These are phyloP conservation scores for Tylopilus plumbeoviolaceoides DNA, from an alignment of 768 basidiomycete species.

Conservation along the genomic window DNA sequence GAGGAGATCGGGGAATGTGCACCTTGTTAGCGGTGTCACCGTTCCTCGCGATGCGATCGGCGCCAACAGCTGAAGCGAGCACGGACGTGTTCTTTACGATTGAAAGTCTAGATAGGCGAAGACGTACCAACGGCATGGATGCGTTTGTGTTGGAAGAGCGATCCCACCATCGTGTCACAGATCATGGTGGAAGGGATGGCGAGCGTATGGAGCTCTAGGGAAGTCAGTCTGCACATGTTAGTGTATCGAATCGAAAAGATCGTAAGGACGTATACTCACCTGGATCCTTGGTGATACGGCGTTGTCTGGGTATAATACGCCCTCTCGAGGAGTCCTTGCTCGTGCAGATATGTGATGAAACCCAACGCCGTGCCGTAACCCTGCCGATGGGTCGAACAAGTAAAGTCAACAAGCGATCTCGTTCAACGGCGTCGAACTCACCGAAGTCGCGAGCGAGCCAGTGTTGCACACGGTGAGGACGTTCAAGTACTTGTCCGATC, in stretches of 20 bases:
- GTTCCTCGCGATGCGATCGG: conserved; percentile 85
- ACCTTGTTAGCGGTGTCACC: conserved; percentile 98
- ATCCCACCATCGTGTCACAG: conserved; percentile 97
- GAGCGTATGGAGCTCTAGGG: conserved; percentile 82
- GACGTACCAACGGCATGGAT: conserved; percentile 75
- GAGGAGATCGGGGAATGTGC: conserved; percentile 5
- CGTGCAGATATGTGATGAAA: conserved; percentile 85
- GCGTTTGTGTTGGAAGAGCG: conserved; percentile 80
- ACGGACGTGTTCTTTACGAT: neutral
- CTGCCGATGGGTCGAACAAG: conserved; percentile 36
- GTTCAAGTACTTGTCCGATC: conserved; percentile 53
- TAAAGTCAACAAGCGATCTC: neutral
- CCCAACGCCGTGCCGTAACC: conserved; percentile 96
- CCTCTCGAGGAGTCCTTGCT: conserved; percentile 67
- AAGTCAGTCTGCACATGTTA: conserved; percentile 60
- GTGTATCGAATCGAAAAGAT: neutral
- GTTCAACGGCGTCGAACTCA: conserved; percentile 25
- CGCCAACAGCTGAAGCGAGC: conserved; percentile 61
- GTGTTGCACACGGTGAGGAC: conserved; percentile 96
- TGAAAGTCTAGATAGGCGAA: neutral
- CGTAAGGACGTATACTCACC: conserved; percentile 35
- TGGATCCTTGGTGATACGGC: conserved; percentile 90
- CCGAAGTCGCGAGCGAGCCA: conserved; percentile 93
- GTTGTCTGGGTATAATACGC: conserved; percentile 94
- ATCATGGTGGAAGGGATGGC: conserved; percentile 89